Base-by-base conservation (phyloP, 768 basidiomycete genomes). In the Trametes punicea region DNA sequence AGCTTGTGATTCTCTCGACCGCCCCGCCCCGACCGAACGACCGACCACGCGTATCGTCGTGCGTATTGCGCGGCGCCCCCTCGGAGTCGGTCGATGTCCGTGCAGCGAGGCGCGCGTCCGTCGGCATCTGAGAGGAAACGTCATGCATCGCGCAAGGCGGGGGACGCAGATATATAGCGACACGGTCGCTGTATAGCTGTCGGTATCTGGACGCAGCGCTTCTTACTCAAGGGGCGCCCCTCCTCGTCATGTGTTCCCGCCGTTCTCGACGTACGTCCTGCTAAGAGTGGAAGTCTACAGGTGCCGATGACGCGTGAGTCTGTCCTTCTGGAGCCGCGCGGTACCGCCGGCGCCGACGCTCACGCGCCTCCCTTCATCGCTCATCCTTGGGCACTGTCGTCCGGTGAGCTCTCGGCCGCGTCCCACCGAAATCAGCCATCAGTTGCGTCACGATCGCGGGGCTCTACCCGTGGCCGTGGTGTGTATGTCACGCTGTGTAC, bases 91-190 rank as follows among this genome's bases (percentile, higher is more conserved):
- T n/a, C 34, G 47, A 31, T 40, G n/a, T 20, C 33, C 23, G 33
- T 23, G 18, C 31, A 13, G 31, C 13, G 31, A 31, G 7, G 31
- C 31, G 31, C 31, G 31, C 31, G 34, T 10, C 34, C 15, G 36
- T 52, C 51, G 51, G 51, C 44, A 52, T 52, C 51, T 33, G 30
- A 52, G 40, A 44, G 51, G 51, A 52, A 44, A 21, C 13, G 9
- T 36, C 34, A 16, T 36, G 34, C 34, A n/a, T 41, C 8, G 38
- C 9, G n/a, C n/a, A n/a, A n/a, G n/a, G n/a, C n/a, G n/a, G n/a
- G 20, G 50, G 18, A 2, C 18, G 50, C 11, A 16, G 40, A 31
- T 52, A 52, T 52, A 50, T 50, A 50, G 48, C 48, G 13, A 16
- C 6, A 10, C 31, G 6, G 31, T 31, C 31, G 7, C 31, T 6